Base-by-base conservation (phyloP, 1,284 basidiomycete genomes). In the Violaceomyces palustris region DNA sequence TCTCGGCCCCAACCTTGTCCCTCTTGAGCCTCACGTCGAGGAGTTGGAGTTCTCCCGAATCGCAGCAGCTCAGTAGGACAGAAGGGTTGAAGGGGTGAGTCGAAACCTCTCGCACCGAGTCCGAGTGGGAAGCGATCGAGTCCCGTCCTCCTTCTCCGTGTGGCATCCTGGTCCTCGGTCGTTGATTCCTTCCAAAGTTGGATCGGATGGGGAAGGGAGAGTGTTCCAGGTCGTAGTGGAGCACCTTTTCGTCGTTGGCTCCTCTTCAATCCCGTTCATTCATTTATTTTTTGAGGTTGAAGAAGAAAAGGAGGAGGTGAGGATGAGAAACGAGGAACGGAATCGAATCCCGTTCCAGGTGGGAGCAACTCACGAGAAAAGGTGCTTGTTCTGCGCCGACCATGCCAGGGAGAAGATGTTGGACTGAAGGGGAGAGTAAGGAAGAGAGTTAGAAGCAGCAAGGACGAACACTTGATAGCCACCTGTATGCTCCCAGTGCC, bases 401-500 rank as follows among this genome's bases (percentile, higher is more conserved):
- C 54, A 57, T n/a, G 37, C 24, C 35, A 52, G 39, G 5, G 54
- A 57, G 19, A 57, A 57, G 54, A 57, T 48, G 45, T 57, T 57
- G 44, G 48, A 51, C 11, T 44, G 19, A n/a, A n/a, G n/a, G n/a
- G n/a, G n/a, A n/a, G n/a, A n/a, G n/a, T n/a, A n/a, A n/a, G n/a
- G n/a, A n/a, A n/a, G n/a, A n/a, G n/a, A n/a, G n/a, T n/a, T n/a
- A n/a, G n/a, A n/a, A n/a, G n/a, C n/a, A n/a, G n/a, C n/a, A n/a
- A n/a, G n/a, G n/a, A n/a, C n/a, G n/a, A n/a, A n/a, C n/a, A n/a
- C n/a, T n/a, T n/a, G n/a, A n/a, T n/a, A n/a, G n/a, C n/a, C n/a
- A n/a, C n/a, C n/a, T n/a, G n/a, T n/a, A n/a, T n/a, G n/a, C n/a
- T n/a, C n/a, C n/a, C n/a, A n/a, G n/a, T n/a, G n/a, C n/a, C n/a